A percentile compares a stretch with the other conserved stretches of the same genome.
Conservation (phyloP, 1,284 basidiomycete species). For the Ceratobasidium sp. region DNA sequence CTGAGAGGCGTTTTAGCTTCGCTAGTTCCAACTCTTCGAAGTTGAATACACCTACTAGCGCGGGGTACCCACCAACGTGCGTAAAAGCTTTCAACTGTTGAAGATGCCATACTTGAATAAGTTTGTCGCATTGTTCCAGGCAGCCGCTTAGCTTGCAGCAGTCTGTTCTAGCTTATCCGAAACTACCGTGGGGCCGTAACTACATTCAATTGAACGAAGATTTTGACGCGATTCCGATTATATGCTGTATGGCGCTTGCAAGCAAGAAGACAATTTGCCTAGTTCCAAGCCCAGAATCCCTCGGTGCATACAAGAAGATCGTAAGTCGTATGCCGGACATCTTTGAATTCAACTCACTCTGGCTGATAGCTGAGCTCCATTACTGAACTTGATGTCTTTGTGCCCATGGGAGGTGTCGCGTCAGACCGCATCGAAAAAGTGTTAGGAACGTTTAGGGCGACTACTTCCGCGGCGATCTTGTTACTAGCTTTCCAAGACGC, state of each 20-base stretch:
- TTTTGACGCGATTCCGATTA: constrained; percentile 8
- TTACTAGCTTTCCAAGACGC: neutral
- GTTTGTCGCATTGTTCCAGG: neutral
- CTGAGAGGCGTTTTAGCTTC: too few relatives aligned
- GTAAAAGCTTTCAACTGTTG: neutral
- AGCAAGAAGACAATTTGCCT: constrained; percentile 19
- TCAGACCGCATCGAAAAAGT: too few relatives aligned
- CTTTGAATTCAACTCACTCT: too few relatives aligned
- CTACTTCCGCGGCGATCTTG: too few relatives aligned
- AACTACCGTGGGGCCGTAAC: constrained; percentile 10
- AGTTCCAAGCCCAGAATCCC: neutral
- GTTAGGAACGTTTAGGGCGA: too few relatives aligned
- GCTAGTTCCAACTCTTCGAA: too few relatives aligned
- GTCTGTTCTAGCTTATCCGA: neutral
- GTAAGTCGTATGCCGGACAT: too few relatives aligned
- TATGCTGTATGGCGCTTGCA: constrained; percentile 21
- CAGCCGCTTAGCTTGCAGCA: neutral
- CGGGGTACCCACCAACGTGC: too few relatives aligned
- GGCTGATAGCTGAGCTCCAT: too few relatives aligned
- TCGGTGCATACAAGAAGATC: neutral
- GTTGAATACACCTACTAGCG: too few relatives aligned
- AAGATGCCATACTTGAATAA: neutral
- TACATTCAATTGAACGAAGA: constrained; percentile 26
- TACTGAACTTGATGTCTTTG: too few relatives aligned
- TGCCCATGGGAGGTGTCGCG: too few relatives aligned